These are phyloP conservation scores for Fomitopsis schrenkii DNA, from an alignment of 1,284 basidiomycete genomes.

Conservation along the genomic window DNA sequence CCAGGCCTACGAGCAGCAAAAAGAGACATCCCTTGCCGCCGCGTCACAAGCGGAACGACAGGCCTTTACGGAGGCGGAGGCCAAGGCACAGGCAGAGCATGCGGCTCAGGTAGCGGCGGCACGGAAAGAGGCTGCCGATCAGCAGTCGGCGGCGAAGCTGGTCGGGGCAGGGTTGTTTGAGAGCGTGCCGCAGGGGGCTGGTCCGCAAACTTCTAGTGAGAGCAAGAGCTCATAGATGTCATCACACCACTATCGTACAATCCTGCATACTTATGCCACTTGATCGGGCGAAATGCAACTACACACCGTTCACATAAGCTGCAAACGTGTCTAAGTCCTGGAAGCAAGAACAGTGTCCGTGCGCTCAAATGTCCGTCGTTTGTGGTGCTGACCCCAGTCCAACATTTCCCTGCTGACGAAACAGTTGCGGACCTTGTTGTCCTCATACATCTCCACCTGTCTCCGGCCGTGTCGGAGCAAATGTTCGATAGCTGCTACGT, in stretches of 20 bases:
- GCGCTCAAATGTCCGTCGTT: not conserved
- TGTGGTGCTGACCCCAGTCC: slow-evolving; percentile 45
- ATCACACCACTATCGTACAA: not conserved
- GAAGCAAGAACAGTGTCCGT: not conserved
- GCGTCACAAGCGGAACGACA: slow-evolving; percentile 7
- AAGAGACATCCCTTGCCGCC: slow-evolving; percentile 13
- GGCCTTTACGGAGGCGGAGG: slow-evolving; percentile 10
- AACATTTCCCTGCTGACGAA: slow-evolving; percentile 66
- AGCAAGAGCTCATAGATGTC: not conserved
- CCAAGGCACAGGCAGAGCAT: slow-evolving; percentile 8
- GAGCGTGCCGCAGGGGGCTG: slow-evolving; percentile 8
- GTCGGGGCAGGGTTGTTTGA: slow-evolving; percentile 25
- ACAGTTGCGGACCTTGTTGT: slow-evolving; percentile 62
- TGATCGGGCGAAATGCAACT: not conserved
- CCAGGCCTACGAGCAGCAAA: slow-evolving; percentile 36
- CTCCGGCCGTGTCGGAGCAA: slow-evolving; percentile 59
- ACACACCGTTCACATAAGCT: not conserved
- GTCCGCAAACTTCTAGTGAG: not conserved
- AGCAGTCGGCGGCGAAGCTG: slow-evolving; percentile 19
- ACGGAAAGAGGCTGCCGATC: slow-evolving; percentile 17
- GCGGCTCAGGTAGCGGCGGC: slow-evolving; percentile 21
- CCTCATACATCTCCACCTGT: slow-evolving; percentile 68
- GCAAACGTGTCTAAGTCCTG: too few relatives aligned
- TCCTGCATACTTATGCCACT: not conserved
- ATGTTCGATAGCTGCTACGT: slow-evolving; percentile 68